Base-by-base conservation (phyloP, 352 stramenopile genomes). In the Phytophthora aleatoria region DNA sequence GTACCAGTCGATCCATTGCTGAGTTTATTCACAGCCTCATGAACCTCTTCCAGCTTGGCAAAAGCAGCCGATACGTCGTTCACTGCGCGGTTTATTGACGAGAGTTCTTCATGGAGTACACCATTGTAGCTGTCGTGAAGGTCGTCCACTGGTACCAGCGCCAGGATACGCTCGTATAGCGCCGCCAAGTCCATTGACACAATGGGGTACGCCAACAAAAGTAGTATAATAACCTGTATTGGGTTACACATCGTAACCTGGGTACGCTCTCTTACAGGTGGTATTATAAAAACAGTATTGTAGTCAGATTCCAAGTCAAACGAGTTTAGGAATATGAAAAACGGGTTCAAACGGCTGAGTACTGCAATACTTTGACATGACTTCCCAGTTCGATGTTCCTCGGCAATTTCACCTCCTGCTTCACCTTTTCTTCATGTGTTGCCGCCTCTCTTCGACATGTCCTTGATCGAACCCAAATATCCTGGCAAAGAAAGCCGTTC, bases 81-180 rank as follows among this genome's bases (percentile, higher is more conserved):
- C 27, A 60, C 9, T 33, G 61, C n/a, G n/a, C n/a, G 39, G 8
- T 42, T 38, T 8, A 64, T 30, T 1, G 10, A 24, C 8, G 54
- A 54, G 3, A 64, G 50, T 20, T 59, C 41, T 2, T 65, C 61
- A 2, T 38, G 28, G 0, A 65, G 8, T 3, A 60, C 48, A 2
- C 3, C 26, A 36, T 69, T 69, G 48, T 55, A 69, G 26, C 47
- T 20, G 6, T 20, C 27, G 9, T 45, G 27, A 1, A 65, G 47
- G 24, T 69, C 54, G 12, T 59, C 36, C 6, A 38, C 20, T 2
- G 54, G 39, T 7, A 69, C 11, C 13, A 69, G 39, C 31, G 20
- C 11, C 24, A 69, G 8, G 11, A 69, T 64, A 11, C 61, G 61
- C 47, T 69, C 48, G 10, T 64, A 69, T 10, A 66, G 3, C 11